These are phyloP conservation scores for Exophiala viscosa DNA, from an alignment of 2,329 filamentous ascomycete species.

Conservation along the genomic window DNA sequence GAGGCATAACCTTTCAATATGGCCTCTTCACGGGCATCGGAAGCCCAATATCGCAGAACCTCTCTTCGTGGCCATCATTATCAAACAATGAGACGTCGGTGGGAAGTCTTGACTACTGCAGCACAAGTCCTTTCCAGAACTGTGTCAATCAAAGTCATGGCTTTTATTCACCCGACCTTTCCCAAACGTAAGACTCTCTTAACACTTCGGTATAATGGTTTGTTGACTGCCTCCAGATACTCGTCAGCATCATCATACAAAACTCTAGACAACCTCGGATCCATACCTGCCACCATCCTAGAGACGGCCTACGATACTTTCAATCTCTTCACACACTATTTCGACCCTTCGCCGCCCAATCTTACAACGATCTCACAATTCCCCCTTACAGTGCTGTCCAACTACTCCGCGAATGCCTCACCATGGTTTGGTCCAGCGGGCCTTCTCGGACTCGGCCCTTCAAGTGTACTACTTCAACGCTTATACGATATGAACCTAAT, in stretches of 20 bases:
- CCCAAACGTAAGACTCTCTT: conserved; percentile 15
- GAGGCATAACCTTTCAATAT: conserved; percentile 39
- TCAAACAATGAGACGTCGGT: conserved; percentile 42
- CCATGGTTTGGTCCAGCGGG: conserved; percentile 27
- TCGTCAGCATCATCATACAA: conserved; percentile 18
- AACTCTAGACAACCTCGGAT: conserved; percentile 30
- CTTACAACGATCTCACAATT: conserved; percentile 18
- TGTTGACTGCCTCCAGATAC: conserved; percentile 10
- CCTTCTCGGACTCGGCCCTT: conserved; percentile 38
- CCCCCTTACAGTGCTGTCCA: conserved; percentile 23
- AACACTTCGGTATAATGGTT: conserved; percentile 30
- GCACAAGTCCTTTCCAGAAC: conserved; percentile 30
- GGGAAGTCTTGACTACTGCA: conserved; percentile 36
- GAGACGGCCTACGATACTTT: conserved; percentile 31
- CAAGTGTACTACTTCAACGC: conserved; percentile 39
- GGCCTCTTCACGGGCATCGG: conserved; percentile 45
- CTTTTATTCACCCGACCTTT: conserved; percentile 19
- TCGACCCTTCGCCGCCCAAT: conserved; percentile 25
- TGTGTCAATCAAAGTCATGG: conserved; percentile 22
- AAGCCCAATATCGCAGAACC: conserved; percentile 40
- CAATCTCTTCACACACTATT: conserved; percentile 27
- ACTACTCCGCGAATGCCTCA: conserved; percentile 19
- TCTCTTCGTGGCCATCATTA: conserved; percentile 44
- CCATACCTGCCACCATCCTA: conserved; percentile 36
- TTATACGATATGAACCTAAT: conserved; percentile 36